Conservation (phyloP, 192 early-diverging fungal genomes). For the Lobosporangium transversale region DNA sequence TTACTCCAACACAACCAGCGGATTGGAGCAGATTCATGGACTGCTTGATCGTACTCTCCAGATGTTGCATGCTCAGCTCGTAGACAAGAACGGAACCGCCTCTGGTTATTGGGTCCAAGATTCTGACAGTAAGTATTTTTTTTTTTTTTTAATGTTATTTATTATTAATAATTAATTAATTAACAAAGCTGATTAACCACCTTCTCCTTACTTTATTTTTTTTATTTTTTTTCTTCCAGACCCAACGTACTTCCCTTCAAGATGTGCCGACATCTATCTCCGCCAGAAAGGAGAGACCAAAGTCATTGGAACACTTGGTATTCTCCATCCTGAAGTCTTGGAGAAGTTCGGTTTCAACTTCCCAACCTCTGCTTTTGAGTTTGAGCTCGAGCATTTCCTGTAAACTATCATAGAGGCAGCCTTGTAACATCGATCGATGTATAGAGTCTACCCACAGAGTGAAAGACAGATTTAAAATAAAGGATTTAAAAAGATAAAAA, state of each 20-base stretch:
- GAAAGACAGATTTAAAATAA: no score
- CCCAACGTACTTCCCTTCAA: conserved; percentile 90
- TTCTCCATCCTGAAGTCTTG: conserved; percentile 92
- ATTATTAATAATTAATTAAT: no score
- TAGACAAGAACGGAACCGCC: conserved; percentile 57
- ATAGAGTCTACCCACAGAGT: no score
- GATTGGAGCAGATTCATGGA: conserved; percentile 91
- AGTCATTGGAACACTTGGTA: conserved; percentile 87
- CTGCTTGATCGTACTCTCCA: conserved; percentile 90
- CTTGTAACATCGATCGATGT: no score
- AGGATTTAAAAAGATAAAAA: neutral
- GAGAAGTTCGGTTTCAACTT: conserved; percentile 84
- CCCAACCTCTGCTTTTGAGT: conserved; percentile 90
- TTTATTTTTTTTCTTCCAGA: conserved; percentile 50
- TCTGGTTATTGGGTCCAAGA: conserved; percentile 85
- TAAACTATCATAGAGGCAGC: conserved; percentile 57
- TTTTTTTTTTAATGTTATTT: neutral
- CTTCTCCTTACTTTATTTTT: conserved; percentile 3
- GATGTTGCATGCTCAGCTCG: conserved; percentile 73
- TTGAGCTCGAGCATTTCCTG: conserved; percentile 96
- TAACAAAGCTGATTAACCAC: no score
- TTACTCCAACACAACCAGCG: conserved; percentile 84
- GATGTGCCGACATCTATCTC: conserved; percentile 88
- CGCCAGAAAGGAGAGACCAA: conserved; percentile 57
- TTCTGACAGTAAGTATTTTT: conserved; percentile 65